Percentiles rank a stretch among this genome's conserved stretches.
phyloP scores from a whole-genome alignment of 2,329 filamentous ascomycete genomes.

The Paraphaeosphaeria minitans region DNA sequence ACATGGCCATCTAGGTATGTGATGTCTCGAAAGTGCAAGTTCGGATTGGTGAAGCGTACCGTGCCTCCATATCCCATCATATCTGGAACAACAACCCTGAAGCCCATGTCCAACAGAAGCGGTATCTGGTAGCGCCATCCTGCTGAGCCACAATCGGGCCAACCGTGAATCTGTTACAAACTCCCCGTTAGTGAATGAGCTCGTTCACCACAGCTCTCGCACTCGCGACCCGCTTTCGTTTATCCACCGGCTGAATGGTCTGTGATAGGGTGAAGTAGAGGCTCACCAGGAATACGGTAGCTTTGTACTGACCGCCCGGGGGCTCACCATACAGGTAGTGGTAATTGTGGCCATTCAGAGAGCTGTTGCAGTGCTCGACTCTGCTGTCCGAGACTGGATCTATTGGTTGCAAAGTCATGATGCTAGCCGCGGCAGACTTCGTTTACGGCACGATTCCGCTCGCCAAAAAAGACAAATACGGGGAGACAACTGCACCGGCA shows the following conservation, averaged over 20 bases:
- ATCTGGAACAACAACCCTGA: slow-evolving; percentile 83
- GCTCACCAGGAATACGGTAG: slow-evolving; percentile 60
- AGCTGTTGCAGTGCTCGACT: slow-evolving; percentile 66
- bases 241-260: slow-evolving; percentile 25
- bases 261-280: slow-evolving; percentile 11
- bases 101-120: slow-evolving; percentile 69
- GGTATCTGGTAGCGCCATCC: slow-evolving; percentile 93
- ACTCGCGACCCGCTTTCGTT: slow-evolving; percentile 1
- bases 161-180: slow-evolving; percentile 68
- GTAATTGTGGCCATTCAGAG: slow-evolving; percentile 73
- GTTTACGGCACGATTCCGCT: slow-evolving; percentile 17
- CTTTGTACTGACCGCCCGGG: slow-evolving; percentile 49
- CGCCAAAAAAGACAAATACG: slow-evolving; percentile 11
- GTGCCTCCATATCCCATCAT: slow-evolving; percentile 86
- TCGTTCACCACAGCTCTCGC: neutral
- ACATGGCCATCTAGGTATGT: slow-evolving; percentile 2
- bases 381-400: slow-evolving; percentile 66
- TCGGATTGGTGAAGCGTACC: slow-evolving; percentile 44
- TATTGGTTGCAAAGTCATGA: slow-evolving; percentile 67
- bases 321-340: slow-evolving; percentile 62
- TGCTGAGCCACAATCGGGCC: slow-evolving; percentile 74
- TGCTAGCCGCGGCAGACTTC: slow-evolving; percentile 15
- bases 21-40: slow-evolving; percentile 19
- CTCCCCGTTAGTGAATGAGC: slow-evolving; percentile 11
- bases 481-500: slow-evolving; percentile 6